Percentiles rank a stretch among this genome's conserved stretches.
Conservation (phyloP, 2,329 filamentous ascomycete genomes). For the Grosmannia serpens region DNA sequence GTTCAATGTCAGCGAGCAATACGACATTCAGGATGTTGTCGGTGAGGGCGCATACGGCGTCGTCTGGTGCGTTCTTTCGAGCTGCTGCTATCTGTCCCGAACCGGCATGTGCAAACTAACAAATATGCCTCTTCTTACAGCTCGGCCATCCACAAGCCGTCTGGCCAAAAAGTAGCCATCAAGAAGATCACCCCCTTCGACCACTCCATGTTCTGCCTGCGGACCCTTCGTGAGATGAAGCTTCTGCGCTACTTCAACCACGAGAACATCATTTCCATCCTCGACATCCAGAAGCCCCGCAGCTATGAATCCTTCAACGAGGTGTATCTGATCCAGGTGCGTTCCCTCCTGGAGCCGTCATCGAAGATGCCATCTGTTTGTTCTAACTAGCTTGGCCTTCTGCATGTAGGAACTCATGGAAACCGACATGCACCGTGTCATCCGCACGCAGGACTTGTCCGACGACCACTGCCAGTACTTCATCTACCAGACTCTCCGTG, state of each 20-base stretch:
- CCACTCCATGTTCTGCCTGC: conserved; percentile 96
- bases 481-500: conserved; percentile 97
- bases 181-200: conserved; percentile 99
- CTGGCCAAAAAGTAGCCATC: conserved; percentile 96
- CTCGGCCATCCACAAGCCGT: conserved; percentile 96
- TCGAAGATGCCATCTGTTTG: background rate
- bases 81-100: background rate
- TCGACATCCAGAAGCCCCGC: conserved; percentile 96
- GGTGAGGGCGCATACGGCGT: conserved; percentile 97
- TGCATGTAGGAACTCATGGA: conserved; percentile 81
- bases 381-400: background rate
- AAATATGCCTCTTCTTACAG: conserved; percentile 30
- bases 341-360: background rate
- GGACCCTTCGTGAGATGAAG: conserved; percentile 98
- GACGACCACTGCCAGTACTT: conserved; percentile 99
- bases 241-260: conserved; percentile 97
- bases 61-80: conserved; percentile 62
- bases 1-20: conserved; percentile 99
- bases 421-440: conserved; percentile 98
- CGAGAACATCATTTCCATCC: conserved; percentile 98
- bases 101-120: background rate
- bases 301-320: conserved; percentile 95
- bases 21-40: conserved; percentile 98
- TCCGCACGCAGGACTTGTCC: conserved; percentile 94
- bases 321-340: conserved; percentile 93